phyloP scores from a whole-genome alignment of 371 early-diverging fungal genomes.

The Actinomortierella wolfii region DNA sequence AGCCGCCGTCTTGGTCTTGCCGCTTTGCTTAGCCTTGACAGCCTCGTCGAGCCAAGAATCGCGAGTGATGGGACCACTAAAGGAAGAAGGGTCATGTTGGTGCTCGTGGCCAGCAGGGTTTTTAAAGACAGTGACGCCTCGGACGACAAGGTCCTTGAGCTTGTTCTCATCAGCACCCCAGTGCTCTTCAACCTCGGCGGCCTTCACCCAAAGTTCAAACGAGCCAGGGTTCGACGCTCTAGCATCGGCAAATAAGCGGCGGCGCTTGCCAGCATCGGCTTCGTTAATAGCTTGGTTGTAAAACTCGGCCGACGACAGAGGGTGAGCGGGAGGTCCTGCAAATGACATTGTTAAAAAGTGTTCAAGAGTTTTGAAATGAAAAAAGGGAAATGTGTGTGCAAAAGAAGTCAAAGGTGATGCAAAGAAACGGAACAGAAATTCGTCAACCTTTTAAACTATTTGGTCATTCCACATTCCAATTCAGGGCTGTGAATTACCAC shows the following conservation, averaged over 20 bases:
- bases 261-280: slow-evolving; percentile 21
- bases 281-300: slow-evolving; percentile 13
- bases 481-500: too few relatives aligned
- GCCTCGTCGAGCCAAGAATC: slow-evolving; percentile 33
- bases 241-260: slow-evolving; percentile 19
- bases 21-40: slow-evolving; percentile 10
- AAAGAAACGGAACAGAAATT: slow-evolving; percentile 1
- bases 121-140: slow-evolving; percentile 27
- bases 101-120: slow-evolving; percentile 42
- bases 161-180: slow-evolving; percentile 23
- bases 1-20: slow-evolving; percentile 36
- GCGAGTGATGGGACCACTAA: slow-evolving; percentile 13
- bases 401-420: slow-evolving; percentile 4
- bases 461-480: too few relatives aligned
- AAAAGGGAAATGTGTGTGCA: not conserved
- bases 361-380: not conserved
- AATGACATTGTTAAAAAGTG: slow-evolving; percentile 14
- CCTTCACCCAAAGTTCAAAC: slow-evolving; percentile 29
- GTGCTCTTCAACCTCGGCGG: slow-evolving; percentile 29
- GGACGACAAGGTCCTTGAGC: slow-evolving; percentile 18
- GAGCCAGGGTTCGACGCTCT: slow-evolving; percentile 16
- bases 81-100: slow-evolving; percentile 15
- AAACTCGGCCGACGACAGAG: slow-evolving; percentile 12
- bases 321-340: slow-evolving; percentile 19
- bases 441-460: not conserved